phyloP scores from a whole-genome alignment of 2,329 filamentous ascomycete species.

The Hypoxylon sp. region DNA sequence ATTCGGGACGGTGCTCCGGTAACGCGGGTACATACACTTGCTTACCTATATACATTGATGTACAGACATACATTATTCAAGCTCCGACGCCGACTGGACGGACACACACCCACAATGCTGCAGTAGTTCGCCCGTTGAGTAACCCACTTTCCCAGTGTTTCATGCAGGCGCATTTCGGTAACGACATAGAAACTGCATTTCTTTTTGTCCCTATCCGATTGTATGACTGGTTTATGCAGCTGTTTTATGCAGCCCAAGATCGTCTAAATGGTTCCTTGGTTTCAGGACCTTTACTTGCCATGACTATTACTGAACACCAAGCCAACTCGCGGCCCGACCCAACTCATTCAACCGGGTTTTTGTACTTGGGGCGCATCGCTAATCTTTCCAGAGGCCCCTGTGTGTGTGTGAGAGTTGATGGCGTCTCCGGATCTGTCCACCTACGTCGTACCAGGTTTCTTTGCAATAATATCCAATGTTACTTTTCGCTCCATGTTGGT shows the following conservation, averaged over 20 bases:
- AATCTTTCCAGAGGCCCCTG: slow-evolving; percentile 13
- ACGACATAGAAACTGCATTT: slow-evolving; percentile 20
- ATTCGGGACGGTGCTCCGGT: slow-evolving; percentile 28
- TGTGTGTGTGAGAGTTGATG: slow-evolving; percentile 8
- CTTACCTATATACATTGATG: not conserved
- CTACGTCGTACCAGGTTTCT: slow-evolving; percentile 30
- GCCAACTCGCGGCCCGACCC: slow-evolving; percentile 10
- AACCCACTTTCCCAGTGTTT: slow-evolving; percentile 31
- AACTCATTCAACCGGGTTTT: slow-evolving; percentile 5
- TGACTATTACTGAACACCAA: not conserved
- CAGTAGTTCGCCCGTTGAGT: slow-evolving; percentile 33
- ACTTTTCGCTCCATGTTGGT: slow-evolving; percentile 19
- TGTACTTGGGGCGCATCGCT: slow-evolving; percentile 12
- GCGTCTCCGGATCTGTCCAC: slow-evolving; percentile 11
- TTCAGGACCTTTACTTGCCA: not conserved
- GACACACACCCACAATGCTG: slow-evolving; percentile 38
- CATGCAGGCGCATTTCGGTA: slow-evolving; percentile 29
- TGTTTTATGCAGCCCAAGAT: not conserved
- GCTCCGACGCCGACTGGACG: slow-evolving; percentile 35
- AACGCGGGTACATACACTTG: slow-evolving; percentile 13
- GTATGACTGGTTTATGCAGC: slow-evolving; percentile 5
- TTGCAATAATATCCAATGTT: slow-evolving; percentile 21
- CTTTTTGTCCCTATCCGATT: slow-evolving; percentile 12
- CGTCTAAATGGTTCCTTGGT: not conserved
- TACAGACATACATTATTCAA: slow-evolving; percentile 1